These are phyloP conservation scores for Porphyrellus sp. DNA, from an alignment of 1,284 basidiomycete species.

Conservation along the genomic window DNA sequence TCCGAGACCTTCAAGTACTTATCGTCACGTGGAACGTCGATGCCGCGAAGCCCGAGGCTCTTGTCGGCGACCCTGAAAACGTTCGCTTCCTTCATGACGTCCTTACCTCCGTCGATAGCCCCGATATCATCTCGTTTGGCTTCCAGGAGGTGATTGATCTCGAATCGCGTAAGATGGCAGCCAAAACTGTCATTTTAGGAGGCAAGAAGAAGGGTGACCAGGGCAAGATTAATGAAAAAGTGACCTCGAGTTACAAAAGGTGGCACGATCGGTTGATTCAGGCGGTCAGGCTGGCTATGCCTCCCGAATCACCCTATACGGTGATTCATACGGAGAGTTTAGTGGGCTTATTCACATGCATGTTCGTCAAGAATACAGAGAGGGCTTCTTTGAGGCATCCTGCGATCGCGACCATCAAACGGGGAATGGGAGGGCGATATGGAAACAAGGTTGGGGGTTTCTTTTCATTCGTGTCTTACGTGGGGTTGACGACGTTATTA, in stretches of 20 bases:
- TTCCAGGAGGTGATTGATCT: slow-evolving; percentile 96
- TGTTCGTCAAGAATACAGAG: slow-evolving; percentile 77
- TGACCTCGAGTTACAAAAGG: slow-evolving; percentile 79
- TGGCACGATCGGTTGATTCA: slow-evolving; percentile 83
- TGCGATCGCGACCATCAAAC: slow-evolving; percentile 79
- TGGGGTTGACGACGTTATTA: background rate
- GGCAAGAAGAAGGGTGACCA: slow-evolving; percentile 63
- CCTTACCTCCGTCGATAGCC: slow-evolving; percentile 64
- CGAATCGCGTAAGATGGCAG: slow-evolving; percentile 86
- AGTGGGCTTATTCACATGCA: slow-evolving; percentile 86
- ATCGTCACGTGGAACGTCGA: slow-evolving; percentile 94
- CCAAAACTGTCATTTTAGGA: slow-evolving; percentile 82
- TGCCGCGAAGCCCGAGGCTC: slow-evolving; percentile 75
- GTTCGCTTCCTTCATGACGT: slow-evolving; percentile 70
- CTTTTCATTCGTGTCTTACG: background rate
- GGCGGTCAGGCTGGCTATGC: slow-evolving; percentile 70
- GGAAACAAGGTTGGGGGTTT: slow-evolving; percentile 87
- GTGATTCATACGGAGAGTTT: slow-evolving; percentile 86
- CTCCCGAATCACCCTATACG: slow-evolving; percentile 66
- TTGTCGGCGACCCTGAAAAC: slow-evolving; percentile 64
- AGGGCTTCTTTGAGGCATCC: slow-evolving; percentile 62
- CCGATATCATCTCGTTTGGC: slow-evolving; percentile 91
- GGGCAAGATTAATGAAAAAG: slow-evolving; percentile 71
- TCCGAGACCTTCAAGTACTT: slow-evolving; percentile 76
- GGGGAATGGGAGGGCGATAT: slow-evolving; percentile 89